A percentile compares a stretch with the other conserved stretches of the same genome.
These are phyloP conservation scores for Marasmius sp. DNA, from an alignment of 1,284 basidiomycete genomes.

Conservation along the genomic window DNA sequence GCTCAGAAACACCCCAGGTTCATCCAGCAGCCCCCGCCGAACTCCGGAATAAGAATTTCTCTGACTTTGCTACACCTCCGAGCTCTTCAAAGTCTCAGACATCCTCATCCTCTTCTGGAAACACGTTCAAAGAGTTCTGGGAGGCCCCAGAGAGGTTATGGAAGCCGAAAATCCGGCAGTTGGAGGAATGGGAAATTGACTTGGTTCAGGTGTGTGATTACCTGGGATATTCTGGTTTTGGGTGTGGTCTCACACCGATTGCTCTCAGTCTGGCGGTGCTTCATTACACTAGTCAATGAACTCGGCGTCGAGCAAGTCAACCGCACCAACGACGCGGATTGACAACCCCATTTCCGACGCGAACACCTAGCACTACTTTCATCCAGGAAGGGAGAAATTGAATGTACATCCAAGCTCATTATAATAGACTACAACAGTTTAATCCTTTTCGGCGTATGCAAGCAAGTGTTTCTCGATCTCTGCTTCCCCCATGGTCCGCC, in stretches of 20 bases:
- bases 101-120: slow-evolving; percentile 16
- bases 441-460: slow-evolving; percentile 94
- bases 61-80: slow-evolving; percentile 52
- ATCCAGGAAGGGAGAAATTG: neutral
- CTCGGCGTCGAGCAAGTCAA: too few relatives aligned
- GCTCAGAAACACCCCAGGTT: slow-evolving; percentile 57
- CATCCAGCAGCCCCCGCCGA: slow-evolving; percentile 80
- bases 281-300: slow-evolving; percentile 37
- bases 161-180: slow-evolving; percentile 52
- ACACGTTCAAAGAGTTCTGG: slow-evolving; percentile 70
- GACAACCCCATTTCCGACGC: neutral
- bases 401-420: slow-evolving; percentile 4
- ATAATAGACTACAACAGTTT: neutral
- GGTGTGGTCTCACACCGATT: slow-evolving; percentile 11
- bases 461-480: slow-evolving; percentile 87
- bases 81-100: slow-evolving; percentile 18
- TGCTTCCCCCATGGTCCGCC: slow-evolving; percentile 81
- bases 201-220: slow-evolving; percentile 67
- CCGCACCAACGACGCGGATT: too few relatives aligned
- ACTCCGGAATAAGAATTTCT: slow-evolving; percentile 56
- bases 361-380: neutral
- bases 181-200: slow-evolving; percentile 75
- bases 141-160: slow-evolving; percentile 74
- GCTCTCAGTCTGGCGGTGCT: slow-evolving; percentile 70
- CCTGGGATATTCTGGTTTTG: neutral